A percentile compares a stretch with the other conserved stretches of the same genome.
Evolutionary conservation across 164 flowering plant species (phyloP).

Genomic region (Chimonanthus salicifolius): DNA sequence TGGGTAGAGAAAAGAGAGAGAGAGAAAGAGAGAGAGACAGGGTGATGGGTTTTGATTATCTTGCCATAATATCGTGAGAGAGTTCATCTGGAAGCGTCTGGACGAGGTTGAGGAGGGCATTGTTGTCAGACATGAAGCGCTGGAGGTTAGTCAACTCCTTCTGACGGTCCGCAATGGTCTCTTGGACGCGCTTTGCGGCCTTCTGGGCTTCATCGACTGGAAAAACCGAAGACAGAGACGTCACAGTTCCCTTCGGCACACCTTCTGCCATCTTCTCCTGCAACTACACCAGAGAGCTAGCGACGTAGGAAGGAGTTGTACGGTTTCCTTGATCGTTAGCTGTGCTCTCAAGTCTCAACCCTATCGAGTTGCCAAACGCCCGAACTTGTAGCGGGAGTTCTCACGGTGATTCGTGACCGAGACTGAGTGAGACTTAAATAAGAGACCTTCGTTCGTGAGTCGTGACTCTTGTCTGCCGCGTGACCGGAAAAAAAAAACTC

Average conservation of each 20-base stretch:
- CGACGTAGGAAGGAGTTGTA: too few relatives aligned
- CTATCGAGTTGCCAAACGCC: too few relatives aligned
- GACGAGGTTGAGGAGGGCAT: slow-evolving; percentile 59
- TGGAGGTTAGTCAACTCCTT: slow-evolving; percentile 41
- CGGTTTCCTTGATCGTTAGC: too few relatives aligned
- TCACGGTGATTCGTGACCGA: too few relatives aligned
- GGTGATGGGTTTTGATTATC: not conserved
- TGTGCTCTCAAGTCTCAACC: too few relatives aligned
- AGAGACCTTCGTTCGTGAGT: too few relatives aligned
- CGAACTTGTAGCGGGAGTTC: too few relatives aligned
- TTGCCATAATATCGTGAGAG: slow-evolving; percentile 71
- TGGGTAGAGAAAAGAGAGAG: not conserved
- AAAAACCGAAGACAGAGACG: slow-evolving; percentile 51
- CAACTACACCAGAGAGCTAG: not conserved
- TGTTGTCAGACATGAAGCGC: slow-evolving; percentile 58
- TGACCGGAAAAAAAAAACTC: too few relatives aligned
- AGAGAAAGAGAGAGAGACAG: not conserved
- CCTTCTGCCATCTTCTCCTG: slow-evolving; percentile 13
- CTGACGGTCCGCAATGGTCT: slow-evolving; percentile 35
- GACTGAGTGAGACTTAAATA: too few relatives aligned
- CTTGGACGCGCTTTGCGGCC: slow-evolving; percentile 59
- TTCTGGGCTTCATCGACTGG: slow-evolving; percentile 59
- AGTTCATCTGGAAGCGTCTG: slow-evolving; percentile 78
- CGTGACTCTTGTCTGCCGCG: too few relatives aligned
- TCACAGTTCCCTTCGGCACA: slow-evolving; percentile 57